phyloP scores from a whole-genome alignment of 2,329 filamentous ascomycete genomes.

The Helicocarpus griseus region DNA sequence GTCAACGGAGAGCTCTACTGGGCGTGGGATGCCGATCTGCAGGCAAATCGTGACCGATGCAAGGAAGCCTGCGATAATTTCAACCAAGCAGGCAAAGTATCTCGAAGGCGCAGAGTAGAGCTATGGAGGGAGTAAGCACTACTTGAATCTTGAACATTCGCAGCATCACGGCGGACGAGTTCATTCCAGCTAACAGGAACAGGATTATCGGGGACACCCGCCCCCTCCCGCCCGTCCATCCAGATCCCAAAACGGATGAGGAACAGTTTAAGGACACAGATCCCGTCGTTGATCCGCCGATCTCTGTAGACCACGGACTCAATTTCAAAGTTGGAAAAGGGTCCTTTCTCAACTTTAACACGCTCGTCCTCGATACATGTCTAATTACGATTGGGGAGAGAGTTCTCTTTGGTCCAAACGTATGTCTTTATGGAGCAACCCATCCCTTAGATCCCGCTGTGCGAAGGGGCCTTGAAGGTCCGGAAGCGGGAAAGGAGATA shows the following conservation, averaged over 20 bases:
- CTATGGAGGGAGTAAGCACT: conserved; percentile 59
- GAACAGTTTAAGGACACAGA: conserved; percentile 49
- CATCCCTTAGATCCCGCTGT: conserved; percentile 68
- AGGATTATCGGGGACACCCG: conserved; percentile 54
- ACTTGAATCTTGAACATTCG: background rate
- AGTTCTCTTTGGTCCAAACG: conserved; percentile 68
- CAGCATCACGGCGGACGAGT: background rate
- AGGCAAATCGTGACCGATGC: conserved; percentile 54
- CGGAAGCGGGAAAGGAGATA: conserved; percentile 64
- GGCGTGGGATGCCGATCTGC: conserved; percentile 59
- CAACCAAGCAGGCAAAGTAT: conserved; percentile 48
- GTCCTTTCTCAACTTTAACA: conserved; percentile 67
- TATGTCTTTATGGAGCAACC: conserved; percentile 61
- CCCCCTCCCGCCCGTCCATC: conserved; percentile 50
- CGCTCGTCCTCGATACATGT: conserved; percentile 67
- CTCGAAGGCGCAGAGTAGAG: conserved; percentile 53
- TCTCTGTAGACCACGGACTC: conserved; percentile 66
- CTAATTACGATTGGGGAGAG: conserved; percentile 63
- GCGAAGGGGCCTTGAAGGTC: conserved; percentile 62
- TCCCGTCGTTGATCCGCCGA: conserved; percentile 60
- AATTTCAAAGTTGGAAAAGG: conserved; percentile 61
- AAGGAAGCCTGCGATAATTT: conserved; percentile 50
- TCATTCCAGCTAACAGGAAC: background rate
- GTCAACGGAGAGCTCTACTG: conserved; percentile 60
- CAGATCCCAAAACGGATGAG: conserved; percentile 54